Evolutionary conservation across 2,329 filamentous ascomycete genomes (phyloP).

Genomic region (Ambrosiella xylebori): DNA sequence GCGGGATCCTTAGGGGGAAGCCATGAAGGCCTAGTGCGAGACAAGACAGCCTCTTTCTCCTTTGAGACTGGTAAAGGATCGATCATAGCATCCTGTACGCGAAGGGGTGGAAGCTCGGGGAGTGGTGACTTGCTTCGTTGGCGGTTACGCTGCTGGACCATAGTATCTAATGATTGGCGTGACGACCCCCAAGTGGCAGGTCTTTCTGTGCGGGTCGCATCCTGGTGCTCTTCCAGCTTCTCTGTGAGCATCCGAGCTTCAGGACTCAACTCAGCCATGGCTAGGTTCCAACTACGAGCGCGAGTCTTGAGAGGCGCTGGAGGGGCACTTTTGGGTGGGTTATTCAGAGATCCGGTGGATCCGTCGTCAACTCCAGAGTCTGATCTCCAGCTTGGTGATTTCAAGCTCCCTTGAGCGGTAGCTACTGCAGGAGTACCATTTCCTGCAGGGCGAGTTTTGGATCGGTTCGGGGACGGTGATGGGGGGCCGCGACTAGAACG

Average conservation of each 20-base stretch:
- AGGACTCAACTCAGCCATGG: slow-evolving; percentile 48
- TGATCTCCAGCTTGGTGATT: slow-evolving; percentile 37
- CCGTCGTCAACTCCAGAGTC: slow-evolving; percentile 22
- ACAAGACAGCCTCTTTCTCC: slow-evolving; percentile 71
- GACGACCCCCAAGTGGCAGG: slow-evolving; percentile 14
- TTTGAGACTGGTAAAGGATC: slow-evolving; percentile 71
- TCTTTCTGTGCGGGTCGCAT: slow-evolving; percentile 24
- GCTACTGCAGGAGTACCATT: slow-evolving; percentile 46
- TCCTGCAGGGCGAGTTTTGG: slow-evolving; percentile 37
- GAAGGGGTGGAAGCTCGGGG: slow-evolving; percentile 51
- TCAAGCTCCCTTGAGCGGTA: slow-evolving; percentile 40
- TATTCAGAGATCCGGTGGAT: slow-evolving; percentile 13
- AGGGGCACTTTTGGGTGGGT: slow-evolving; percentile 15
- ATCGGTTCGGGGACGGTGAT: slow-evolving; percentile 9
- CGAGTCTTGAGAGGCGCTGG: slow-evolving; percentile 33
- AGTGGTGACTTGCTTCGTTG: slow-evolving; percentile 28
- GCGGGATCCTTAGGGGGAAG: slow-evolving; percentile 73
- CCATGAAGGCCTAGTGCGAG: slow-evolving; percentile 68
- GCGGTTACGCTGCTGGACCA: slow-evolving; percentile 16
- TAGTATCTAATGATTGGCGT: slow-evolving; percentile 12
- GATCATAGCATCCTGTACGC: slow-evolving; percentile 64
- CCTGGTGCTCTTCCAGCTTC: slow-evolving; percentile 63
- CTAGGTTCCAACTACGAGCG: slow-evolving; percentile 59
- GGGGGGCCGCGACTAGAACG: slow-evolving; percentile 10
- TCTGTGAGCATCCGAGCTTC: slow-evolving; percentile 62